A percentile compares a stretch with the other conserved stretches of the same genome.
Evolutionary conservation across 2,329 filamentous ascomycete genomes (phyloP).

Genomic region (Ascochyta clinopodiicola): DNA sequence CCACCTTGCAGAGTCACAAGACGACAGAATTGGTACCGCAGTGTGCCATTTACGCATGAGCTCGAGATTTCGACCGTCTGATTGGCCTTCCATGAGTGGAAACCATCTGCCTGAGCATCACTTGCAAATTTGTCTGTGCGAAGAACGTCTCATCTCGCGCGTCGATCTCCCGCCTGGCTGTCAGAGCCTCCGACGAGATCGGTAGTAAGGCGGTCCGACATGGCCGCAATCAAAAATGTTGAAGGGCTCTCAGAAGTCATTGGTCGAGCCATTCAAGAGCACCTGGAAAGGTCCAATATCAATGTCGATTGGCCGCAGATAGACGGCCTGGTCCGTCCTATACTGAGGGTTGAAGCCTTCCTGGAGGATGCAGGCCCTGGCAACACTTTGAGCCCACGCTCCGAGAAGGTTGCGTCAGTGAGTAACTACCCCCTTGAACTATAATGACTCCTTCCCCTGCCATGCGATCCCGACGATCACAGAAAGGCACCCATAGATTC

Average conservation of each 20-base stretch:
- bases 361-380: conserved; percentile 34
- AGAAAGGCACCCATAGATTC: neutral
- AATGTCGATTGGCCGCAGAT: conserved; percentile 35
- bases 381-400: conserved; percentile 18
- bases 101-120: conserved; percentile 11
- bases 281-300: conserved; percentile 34
- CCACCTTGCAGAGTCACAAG: neutral
- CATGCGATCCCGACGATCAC: neutral
- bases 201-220: conserved; percentile 1
- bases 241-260: conserved; percentile 42
- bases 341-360: conserved; percentile 42
- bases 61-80: neutral
- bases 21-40: neutral
- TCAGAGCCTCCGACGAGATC: neutral
- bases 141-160: neutral
- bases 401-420: conserved; percentile 39
- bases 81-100: neutral
- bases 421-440: conserved; percentile 1
- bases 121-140: neutral
- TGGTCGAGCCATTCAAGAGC: conserved; percentile 37
- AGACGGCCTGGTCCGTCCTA: conserved; percentile 29
- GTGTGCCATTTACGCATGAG: neutral
- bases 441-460: neutral
- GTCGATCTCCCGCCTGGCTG: neutral
- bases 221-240: conserved; percentile 29